These are phyloP conservation scores for Tetracentron sinense DNA, from an alignment of 164 flowering plant species.

Conservation along the genomic window DNA sequence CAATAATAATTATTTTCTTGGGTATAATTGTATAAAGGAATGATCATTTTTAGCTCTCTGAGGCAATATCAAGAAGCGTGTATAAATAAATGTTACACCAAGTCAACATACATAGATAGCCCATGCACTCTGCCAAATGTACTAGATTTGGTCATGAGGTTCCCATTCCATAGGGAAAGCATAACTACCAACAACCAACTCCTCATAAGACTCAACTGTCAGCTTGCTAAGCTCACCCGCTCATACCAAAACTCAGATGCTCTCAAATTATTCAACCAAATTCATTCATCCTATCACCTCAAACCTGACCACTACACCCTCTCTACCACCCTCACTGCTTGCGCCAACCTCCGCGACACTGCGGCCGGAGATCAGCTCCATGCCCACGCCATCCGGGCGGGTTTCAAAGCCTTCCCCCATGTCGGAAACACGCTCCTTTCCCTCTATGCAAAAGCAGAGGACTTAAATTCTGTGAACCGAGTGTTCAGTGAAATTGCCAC, in stretches of 20 bases:
- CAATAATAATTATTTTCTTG: too few species aligned
- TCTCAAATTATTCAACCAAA: constrained; percentile 49
- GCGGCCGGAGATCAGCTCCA: constrained; percentile 55
- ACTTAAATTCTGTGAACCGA: constrained; percentile 38
- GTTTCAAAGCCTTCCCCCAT: constrained; percentile 40
- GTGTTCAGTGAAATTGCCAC: constrained; percentile 45
- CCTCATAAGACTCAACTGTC: constrained; percentile 42
- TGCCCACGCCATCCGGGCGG: constrained; percentile 31
- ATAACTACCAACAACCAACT: constrained; percentile 10
- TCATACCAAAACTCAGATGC: constrained; percentile 34
- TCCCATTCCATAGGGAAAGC: neutral
- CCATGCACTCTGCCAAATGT: neutral
- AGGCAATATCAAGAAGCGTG: too few species aligned
- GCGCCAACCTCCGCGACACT: constrained; percentile 36
- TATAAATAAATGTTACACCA: too few species aligned
- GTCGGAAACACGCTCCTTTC: constrained; percentile 64
- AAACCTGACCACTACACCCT: constrained; percentile 70
- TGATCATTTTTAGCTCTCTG: too few species aligned
- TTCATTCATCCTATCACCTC: constrained; percentile 42
- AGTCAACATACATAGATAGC: too few species aligned
- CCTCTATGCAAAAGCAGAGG: constrained; percentile 44
- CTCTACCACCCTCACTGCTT: constrained; percentile 55
- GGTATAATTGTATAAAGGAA: too few species aligned
- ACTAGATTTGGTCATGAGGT: constrained; percentile 4
- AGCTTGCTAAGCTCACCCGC: constrained; percentile 37